phyloP scores from a whole-genome alignment of 495 filamentous ascomycete species.

The Evernia prunastri region DNA sequence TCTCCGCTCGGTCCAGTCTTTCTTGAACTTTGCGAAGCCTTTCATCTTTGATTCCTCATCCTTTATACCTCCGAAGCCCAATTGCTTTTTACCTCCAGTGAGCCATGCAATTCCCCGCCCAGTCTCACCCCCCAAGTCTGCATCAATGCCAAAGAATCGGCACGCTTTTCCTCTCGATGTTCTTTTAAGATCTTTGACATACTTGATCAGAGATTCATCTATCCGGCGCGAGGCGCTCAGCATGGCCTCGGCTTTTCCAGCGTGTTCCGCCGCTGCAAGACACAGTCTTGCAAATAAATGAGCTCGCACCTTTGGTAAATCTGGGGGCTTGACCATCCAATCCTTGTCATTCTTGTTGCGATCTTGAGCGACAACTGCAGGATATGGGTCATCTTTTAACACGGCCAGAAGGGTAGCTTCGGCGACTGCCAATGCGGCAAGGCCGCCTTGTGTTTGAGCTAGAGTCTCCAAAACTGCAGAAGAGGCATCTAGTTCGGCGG shows the following conservation, averaged over 20 bases:
- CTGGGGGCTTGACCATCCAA: constrained; percentile 86
- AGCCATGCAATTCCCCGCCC: constrained; percentile 84
- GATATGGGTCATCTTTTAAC: constrained; percentile 88
- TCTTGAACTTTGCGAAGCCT: constrained; percentile 60
- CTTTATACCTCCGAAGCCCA: constrained; percentile 49
- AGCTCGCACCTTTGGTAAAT: constrained; percentile 81
- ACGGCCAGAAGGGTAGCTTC: constrained; percentile 88
- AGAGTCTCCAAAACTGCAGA: constrained; percentile 50
- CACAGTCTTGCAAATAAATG: constrained; percentile 82
- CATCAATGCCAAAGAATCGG: constrained; percentile 83
- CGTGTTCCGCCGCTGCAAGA: constrained; percentile 56
- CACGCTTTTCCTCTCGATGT: constrained; percentile 76
- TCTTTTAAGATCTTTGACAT: constrained; percentile 64
- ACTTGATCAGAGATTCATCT: constrained; percentile 59
- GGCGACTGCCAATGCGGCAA: constrained; percentile 67
- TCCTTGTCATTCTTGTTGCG: constrained; percentile 74
- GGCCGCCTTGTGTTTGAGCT: constrained; percentile 57
- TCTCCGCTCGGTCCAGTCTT: constrained; percentile 60
- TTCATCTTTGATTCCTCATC: constrained; percentile 40
- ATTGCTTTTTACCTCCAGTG: constrained; percentile 58
- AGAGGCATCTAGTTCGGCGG: constrained; percentile 15
- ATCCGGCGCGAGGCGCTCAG: constrained; percentile 42
- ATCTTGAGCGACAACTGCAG: constrained; percentile 65
- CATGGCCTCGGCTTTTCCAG: constrained; percentile 45
- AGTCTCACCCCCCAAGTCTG: constrained; percentile 70